Evolutionary conservation across 2,329 filamentous ascomycete species (phyloP).

Genomic region (Colletotrichum tropicale): DNA sequence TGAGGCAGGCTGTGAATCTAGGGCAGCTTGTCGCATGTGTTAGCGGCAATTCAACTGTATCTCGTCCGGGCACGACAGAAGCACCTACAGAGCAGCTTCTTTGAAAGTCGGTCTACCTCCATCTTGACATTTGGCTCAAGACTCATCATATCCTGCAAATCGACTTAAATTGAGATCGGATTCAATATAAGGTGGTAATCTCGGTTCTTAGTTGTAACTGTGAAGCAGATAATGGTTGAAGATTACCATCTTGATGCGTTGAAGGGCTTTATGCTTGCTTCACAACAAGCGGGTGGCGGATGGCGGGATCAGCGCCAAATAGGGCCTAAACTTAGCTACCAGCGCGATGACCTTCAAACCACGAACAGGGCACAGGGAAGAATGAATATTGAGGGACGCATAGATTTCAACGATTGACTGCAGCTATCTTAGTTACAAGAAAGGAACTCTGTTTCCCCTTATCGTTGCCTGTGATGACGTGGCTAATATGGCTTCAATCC

Average conservation of each 20-base stretch:
- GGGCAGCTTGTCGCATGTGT: not conserved
- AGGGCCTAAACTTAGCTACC: too few relatives aligned
- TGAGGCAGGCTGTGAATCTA: not conserved
- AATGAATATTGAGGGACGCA: not conserved
- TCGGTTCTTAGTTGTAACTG: not conserved
- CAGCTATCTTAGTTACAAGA: rapidly evolving
- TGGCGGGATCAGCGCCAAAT: not conserved
- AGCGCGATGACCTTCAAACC: not conserved
- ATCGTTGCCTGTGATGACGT: rapidly evolving
- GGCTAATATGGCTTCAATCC: not conserved
- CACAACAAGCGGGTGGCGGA: not conserved
- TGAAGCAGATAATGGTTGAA: not conserved
- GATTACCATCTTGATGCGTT: not conserved
- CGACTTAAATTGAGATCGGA: not conserved
- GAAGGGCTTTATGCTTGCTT: not conserved
- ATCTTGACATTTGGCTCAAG: not conserved
- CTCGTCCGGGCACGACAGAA: not conserved
- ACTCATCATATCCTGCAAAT: not conserved
- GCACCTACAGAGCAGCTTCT: not conserved
- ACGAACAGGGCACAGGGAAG: not conserved
- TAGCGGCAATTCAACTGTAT: not conserved
- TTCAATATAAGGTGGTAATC: not conserved
- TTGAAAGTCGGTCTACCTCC: not conserved
- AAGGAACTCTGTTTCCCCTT: rapidly evolving
- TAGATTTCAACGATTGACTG: not conserved